phyloP scores from a whole-genome alignment of 148 eudicot species.

The Camellia granthamiana region DNA sequence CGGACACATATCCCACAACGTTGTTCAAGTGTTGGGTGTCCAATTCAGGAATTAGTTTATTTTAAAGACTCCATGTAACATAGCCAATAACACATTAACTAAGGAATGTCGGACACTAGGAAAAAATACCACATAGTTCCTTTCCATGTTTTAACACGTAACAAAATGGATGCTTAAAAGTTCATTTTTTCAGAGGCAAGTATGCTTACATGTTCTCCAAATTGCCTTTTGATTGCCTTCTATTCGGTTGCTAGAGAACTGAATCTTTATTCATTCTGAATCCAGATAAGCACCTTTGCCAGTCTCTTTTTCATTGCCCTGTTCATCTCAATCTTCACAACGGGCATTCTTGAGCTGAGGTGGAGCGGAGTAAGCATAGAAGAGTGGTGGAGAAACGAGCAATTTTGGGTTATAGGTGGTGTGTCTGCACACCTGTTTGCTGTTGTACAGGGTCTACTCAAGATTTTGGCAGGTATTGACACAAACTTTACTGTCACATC shows the following conservation, averaged over 20 bases:
- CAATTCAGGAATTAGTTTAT: too few relatives aligned
- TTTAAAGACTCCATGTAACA: too few relatives aligned
- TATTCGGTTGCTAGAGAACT: background rate
- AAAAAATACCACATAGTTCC: background rate
- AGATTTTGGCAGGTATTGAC: constrained; percentile 87
- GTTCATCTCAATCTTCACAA: constrained; percentile 78
- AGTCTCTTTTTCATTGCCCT: constrained; percentile 95
- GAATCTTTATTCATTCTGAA: constrained; percentile 12
- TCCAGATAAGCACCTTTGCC: constrained; percentile 94
- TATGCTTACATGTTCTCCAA: background rate
- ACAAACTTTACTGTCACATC: constrained; percentile 96
- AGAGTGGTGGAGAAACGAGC: constrained; percentile 99
- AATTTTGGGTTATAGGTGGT: constrained; percentile 97
- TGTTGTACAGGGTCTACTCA: constrained; percentile 86
- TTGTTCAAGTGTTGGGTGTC: too few relatives aligned
- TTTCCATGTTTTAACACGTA: background rate
- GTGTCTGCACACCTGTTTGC: constrained; percentile 96
- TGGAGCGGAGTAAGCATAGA: constrained; percentile 99
- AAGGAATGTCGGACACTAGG: too few relatives aligned
- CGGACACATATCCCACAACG: too few relatives aligned
- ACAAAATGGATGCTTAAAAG: too few relatives aligned
- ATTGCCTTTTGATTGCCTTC: background rate
- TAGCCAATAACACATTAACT: too few relatives aligned
- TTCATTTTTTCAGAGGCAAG: too few relatives aligned
- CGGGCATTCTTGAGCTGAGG: constrained; percentile 93